A percentile compares a stretch with the other conserved stretches of the same genome.
phyloP scores from a whole-genome alignment of 805 yeast genomes.

The Metschnikowia rubicola region DNA sequence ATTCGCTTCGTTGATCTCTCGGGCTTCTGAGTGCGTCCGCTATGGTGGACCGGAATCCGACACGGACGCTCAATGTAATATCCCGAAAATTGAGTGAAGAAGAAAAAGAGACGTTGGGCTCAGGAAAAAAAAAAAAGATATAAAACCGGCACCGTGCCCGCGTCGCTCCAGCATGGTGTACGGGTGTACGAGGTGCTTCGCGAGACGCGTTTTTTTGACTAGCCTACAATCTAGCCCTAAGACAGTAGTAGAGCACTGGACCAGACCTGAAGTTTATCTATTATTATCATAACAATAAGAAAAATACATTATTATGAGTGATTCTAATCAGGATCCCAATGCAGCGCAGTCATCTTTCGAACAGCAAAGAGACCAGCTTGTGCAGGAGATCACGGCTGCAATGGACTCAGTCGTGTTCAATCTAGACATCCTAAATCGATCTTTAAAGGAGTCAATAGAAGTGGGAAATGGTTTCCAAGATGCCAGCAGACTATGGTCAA shows the following conservation, averaged over 20 bases:
- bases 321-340: not conserved
- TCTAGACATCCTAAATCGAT: constrained; percentile 61
- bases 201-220: not conserved
- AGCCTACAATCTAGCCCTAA: no score
- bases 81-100: constrained; percentile 5
- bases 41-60: constrained; percentile 17
- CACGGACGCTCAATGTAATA: constrained; percentile 19
- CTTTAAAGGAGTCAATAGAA: constrained; percentile 62
- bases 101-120: not conserved
- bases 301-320: not conserved
- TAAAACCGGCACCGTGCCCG: not conserved
- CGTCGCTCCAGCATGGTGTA: not conserved
- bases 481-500: constrained; percentile 67
- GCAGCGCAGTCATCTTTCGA: constrained; percentile 36
- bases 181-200: not conserved
- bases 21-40: constrained; percentile 19
- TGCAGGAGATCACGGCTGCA: constrained; percentile 53
- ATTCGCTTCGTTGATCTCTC: constrained; percentile 14
- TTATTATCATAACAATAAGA: no score
- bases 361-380: constrained; percentile 53
- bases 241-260: no score
- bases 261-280: no score
- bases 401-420: constrained; percentile 66
- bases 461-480: constrained; percentile 76
- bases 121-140: not conserved